phyloP scores from a whole-genome alignment of 306 rosid species.

The Cyclanthera cordifolia region DNA sequence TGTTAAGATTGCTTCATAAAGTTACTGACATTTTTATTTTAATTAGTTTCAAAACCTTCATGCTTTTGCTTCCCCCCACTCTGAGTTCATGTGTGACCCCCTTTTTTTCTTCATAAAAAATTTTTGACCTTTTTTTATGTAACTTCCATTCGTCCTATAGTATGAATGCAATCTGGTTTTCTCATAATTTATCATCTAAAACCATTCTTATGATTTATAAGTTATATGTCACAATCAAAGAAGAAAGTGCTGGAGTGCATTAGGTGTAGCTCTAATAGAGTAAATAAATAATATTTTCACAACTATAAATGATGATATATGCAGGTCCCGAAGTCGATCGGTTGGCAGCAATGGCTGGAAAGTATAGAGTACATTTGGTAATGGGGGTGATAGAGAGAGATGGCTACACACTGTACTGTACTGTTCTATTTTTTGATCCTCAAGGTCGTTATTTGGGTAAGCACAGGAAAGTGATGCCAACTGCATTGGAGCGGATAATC shows the following conservation, averaged over 20 bases:
- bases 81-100: not conserved
- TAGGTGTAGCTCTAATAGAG: not conserved
- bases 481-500: conserved; percentile 60
- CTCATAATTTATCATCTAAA: not conserved
- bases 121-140: not conserved
- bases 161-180: not conserved
- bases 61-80: not conserved
- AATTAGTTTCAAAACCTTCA: not conserved
- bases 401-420: conserved; percentile 84
- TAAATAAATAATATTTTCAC: not conserved
- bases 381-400: conserved; percentile 92
- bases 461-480: conserved; percentile 92
- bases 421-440: conserved; percentile 73
- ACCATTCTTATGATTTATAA: not conserved
- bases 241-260: not conserved
- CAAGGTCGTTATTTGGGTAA: conserved; percentile 82
- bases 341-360: conserved; percentile 91
- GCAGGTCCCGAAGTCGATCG: conserved; percentile 85
- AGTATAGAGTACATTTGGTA: conserved; percentile 65
- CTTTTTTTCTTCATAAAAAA: not conserved
- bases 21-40: not conserved
- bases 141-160: not conserved
- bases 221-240: not conserved
- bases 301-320: not conserved
- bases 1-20: not conserved